Evolutionary conservation across 73 alveolate species (phyloP).

Genomic region (Halteria grandinella): DNA sequence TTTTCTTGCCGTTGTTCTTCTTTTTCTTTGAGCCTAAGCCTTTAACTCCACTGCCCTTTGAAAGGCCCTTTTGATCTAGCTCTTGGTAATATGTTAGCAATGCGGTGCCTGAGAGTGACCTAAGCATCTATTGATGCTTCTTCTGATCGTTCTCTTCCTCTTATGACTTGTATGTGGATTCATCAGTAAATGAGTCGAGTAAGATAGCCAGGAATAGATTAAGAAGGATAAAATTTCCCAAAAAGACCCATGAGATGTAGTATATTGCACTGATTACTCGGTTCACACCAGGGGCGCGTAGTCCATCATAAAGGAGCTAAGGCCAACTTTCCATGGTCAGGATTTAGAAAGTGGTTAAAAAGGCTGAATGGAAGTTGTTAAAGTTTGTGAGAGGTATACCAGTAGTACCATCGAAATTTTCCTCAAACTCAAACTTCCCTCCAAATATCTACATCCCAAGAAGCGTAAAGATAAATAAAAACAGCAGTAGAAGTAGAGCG

Average conservation of each 20-base stretch:
- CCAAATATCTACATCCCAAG: constrained; percentile 89
- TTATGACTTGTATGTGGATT: not conserved
- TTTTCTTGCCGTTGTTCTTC: constrained; percentile 7
- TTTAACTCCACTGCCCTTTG: constrained; percentile 30
- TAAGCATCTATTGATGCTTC: constrained; percentile 11
- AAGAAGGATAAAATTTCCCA: constrained; percentile 62
- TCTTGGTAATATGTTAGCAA: constrained; percentile 35
- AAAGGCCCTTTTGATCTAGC: constrained; percentile 2
- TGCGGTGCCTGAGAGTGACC: constrained; percentile 3
- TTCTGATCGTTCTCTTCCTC: constrained; percentile 54
- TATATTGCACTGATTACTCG: constrained; percentile 15
- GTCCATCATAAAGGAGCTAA: constrained; percentile 44
- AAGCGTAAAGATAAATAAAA: constrained; percentile 72
- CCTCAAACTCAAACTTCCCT: constrained; percentile 59
- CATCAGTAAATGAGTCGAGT: constrained; percentile 58
- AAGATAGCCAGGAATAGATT: constrained; percentile 64
- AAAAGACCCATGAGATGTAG: constrained; percentile 53
- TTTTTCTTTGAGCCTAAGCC: not conserved
- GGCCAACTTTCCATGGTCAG: constrained; percentile 79
- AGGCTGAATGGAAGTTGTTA: constrained; percentile 31
- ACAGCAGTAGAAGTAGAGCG: constrained; percentile 71
- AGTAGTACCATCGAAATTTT: too few relatives aligned
- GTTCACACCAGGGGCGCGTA: constrained; percentile 30
- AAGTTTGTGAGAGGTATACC: constrained; percentile 50
- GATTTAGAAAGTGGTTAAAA: constrained; percentile 51